Evolutionary conservation across 306 rosid genomes (phyloP).

Genomic region (Fagus sylvatica): DNA sequence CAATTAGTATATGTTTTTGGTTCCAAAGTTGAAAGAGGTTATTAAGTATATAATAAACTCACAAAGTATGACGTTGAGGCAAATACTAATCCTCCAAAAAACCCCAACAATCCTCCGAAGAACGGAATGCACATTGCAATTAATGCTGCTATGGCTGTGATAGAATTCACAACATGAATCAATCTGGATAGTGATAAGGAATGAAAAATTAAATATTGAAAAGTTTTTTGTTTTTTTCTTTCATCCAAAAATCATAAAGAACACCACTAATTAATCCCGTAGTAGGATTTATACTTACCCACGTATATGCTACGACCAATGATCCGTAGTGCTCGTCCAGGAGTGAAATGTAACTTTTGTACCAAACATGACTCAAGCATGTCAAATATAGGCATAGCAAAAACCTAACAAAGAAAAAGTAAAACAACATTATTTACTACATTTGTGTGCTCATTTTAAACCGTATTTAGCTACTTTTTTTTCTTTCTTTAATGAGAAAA

Average conservation of each 20-base stretch:
- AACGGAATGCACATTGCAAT: slow-evolving; percentile 64
- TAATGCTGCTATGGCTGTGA: slow-evolving; percentile 42
- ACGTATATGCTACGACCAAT: slow-evolving; percentile 42
- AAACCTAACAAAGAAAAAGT: slow-evolving; percentile 33
- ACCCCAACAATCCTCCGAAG: slow-evolving; percentile 71
- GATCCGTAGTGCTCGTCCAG: slow-evolving; percentile 40
- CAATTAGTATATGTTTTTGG: background rate
- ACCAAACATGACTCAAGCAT: slow-evolving; percentile 47
- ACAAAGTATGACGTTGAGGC: slow-evolving; percentile 68
- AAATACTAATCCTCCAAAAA: slow-evolving; percentile 75
- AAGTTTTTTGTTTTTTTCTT: no score
- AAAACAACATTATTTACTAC: background rate
- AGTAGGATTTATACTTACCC: slow-evolving; percentile 34
- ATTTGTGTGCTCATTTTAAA: no score
- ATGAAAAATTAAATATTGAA: background rate
- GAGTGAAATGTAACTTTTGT: slow-evolving; percentile 22
- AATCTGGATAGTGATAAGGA: background rate
- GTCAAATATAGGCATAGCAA: slow-evolving; percentile 69
- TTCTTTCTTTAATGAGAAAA: no score
- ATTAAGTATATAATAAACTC: slow-evolving; percentile 6
- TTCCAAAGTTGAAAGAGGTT: no score
- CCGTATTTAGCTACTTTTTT: no score
- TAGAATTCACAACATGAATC: background rate
- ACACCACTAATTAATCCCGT: background rate
- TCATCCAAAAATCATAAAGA: background rate